phyloP scores from a whole-genome alignment of 2,329 filamentous ascomycete species.

The Stagonosporopsis rhizophila region DNA sequence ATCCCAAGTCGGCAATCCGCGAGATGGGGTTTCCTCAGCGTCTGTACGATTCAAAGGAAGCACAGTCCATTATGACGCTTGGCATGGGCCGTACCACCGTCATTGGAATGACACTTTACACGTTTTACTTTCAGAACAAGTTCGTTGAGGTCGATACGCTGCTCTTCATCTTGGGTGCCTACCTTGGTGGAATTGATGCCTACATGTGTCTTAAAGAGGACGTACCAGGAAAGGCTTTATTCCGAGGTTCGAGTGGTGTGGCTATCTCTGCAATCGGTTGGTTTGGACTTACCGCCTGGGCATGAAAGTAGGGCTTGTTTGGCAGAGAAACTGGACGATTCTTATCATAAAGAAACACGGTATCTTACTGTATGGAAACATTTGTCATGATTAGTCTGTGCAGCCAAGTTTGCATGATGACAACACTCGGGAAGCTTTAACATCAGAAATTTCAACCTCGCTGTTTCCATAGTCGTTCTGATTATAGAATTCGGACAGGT shows the following conservation, averaged over 20 bases:
- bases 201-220: slow-evolving; percentile 34
- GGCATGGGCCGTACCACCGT: slow-evolving; percentile 20
- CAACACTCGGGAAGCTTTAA: too few relatives aligned
- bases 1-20: slow-evolving; percentile 41
- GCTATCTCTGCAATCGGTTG: slow-evolving; percentile 31
- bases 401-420: too few relatives aligned
- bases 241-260: slow-evolving; percentile 23
- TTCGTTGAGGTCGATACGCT: slow-evolving; percentile 30
- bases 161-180: slow-evolving; percentile 7
- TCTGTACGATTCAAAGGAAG: slow-evolving; percentile 39
- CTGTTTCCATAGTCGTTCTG: too few relatives aligned
- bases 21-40: slow-evolving; percentile 46
- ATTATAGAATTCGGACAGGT: too few relatives aligned
- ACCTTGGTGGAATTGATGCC: slow-evolving; percentile 24
- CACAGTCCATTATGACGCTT: slow-evolving; percentile 41
- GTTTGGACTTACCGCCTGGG: slow-evolving; percentile 24
- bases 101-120: slow-evolving; percentile 17
- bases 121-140: slow-evolving; percentile 31
- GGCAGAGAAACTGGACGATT: background rate
- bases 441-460: too few relatives aligned
- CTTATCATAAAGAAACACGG: too few relatives aligned
- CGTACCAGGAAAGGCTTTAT: slow-evolving; percentile 26
- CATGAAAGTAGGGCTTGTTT: background rate
- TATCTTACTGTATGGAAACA: too few relatives aligned
- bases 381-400: too few relatives aligned